A percentile compares a stretch with the other conserved stretches of the same genome.
These are phyloP conservation scores for Ophiostoma triangulosporum DNA, from an alignment of 2,329 filamentous ascomycete species.

Conservation along the genomic window DNA sequence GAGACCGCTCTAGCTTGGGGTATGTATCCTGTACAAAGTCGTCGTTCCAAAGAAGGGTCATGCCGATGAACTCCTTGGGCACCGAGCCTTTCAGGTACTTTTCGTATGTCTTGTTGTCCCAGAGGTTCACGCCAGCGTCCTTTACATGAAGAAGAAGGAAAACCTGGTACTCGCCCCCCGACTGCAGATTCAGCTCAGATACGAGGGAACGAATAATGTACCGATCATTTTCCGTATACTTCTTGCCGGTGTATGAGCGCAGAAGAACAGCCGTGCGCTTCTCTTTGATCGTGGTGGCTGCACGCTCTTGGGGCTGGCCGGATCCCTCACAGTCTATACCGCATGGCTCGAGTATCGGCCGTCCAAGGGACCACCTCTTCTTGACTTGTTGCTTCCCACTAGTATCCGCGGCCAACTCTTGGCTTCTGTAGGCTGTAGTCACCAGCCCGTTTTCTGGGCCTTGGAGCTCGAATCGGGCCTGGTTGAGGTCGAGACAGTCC, in stretches of 20 bases:
- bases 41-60: slow-evolving; percentile 64
- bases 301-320: not conserved
- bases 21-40: slow-evolving; percentile 65
- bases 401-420: not conserved
- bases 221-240: slow-evolving; percentile 67
- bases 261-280: slow-evolving; percentile 60
- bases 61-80: slow-evolving; percentile 41
- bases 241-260: slow-evolving; percentile 60
- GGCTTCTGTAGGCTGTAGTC: slow-evolving; percentile 13
- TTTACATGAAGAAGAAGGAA: slow-evolving; percentile 71
- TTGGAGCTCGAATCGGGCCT: slow-evolving; percentile 42
- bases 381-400: not conserved
- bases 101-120: slow-evolving; percentile 44
- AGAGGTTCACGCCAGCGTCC: slow-evolving; percentile 38
- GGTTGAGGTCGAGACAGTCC: slow-evolving; percentile 51
- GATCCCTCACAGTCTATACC: not conserved
- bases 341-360: not conserved
- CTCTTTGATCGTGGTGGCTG: slow-evolving; percentile 19
- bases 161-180: slow-evolving; percentile 69
- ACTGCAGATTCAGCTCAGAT: slow-evolving; percentile 60
- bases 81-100: slow-evolving; percentile 35
- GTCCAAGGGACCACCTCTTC: not conserved
- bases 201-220: slow-evolving; percentile 68
- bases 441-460: slow-evolving; percentile 31
- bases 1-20: slow-evolving; percentile 47